phyloP scores from a whole-genome alignment of 78 protist species.

The Monosiga brevicollis region DNA sequence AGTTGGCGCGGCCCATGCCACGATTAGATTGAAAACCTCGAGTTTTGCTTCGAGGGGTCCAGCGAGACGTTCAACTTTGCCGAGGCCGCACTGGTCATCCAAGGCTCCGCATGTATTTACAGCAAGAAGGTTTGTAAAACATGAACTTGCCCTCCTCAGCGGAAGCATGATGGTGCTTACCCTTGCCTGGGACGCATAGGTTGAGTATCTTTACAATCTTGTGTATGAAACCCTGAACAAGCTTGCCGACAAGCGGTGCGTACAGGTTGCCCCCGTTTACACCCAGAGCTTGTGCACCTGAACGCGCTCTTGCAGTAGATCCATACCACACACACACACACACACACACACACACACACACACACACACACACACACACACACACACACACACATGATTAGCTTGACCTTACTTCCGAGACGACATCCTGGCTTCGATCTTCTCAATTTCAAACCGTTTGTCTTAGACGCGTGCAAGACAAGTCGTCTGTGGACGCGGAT shows the following conservation, averaged over 20 bases:
- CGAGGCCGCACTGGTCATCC: slow-evolving; percentile 85
- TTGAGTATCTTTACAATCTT: slow-evolving; percentile 68
- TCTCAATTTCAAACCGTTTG: too few relatives aligned
- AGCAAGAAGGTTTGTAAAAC: slow-evolving; percentile 36
- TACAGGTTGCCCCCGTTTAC: too few relatives aligned
- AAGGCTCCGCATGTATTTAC: slow-evolving; percentile 80
- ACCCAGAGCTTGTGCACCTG: too few relatives aligned
- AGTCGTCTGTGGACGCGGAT: not conserved
- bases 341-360: not conserved
- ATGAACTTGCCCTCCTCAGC: too few relatives aligned
- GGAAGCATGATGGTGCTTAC: too few relatives aligned
- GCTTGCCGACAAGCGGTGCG: slow-evolving; percentile 28
- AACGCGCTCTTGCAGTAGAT: not conserved
- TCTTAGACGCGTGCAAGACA: not conserved
- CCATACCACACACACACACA: not conserved
- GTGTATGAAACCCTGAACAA: slow-evolving; percentile 56
- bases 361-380: not conserved
- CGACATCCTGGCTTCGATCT: too few relatives aligned
- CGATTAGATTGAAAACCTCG: slow-evolving; percentile 16
- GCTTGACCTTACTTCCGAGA: too few relatives aligned
- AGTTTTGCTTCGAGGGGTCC: slow-evolving; percentile 47
- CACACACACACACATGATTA: not conserved
- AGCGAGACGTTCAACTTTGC: slow-evolving; percentile 62
- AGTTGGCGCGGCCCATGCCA: too few relatives aligned
- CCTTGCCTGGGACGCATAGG: too few relatives aligned